Base-by-base conservation (phyloP, 345 rosid genomes). In the Salix caprea region DNA sequence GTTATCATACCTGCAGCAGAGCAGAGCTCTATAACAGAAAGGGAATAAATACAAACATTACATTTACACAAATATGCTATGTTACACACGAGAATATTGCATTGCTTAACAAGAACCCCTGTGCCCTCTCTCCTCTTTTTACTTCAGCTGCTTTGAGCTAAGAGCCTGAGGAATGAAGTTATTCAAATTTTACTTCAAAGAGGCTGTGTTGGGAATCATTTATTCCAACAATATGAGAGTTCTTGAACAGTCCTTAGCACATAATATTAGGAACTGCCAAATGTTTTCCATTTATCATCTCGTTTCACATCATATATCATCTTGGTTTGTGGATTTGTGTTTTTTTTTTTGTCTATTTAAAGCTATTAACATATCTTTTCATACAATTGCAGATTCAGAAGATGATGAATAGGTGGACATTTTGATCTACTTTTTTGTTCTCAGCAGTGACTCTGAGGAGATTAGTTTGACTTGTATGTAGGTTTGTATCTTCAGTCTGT, bases 331-430 rank as follows among this genome's bases (percentile, higher is more conserved):
- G 30, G 46, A n/a, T 23, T 19, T 14, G 14, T 10, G n/a, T 0
- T 23, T 52, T 52, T 72, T 72, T 40, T 40, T 34, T 34, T 32
- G 5, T 34, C 37, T 21, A 69, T 36, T 28, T 18, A 40, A 60
- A 26, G 46, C 67, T 26, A 64, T 80, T 77, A 14, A 54, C 23
- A 68, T 30, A 30, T 65, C 28, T 70, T 42, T 70, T 52, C 62
- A 60, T 74, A 1, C 8, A 68, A 76, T 76, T 86, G 84, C 97
- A 93, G 97, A 95, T 84, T 95, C 99, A 16, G 99, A 94, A 77
- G 98, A 95, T 65, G 99, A 93, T 50, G 97, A 93, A 68, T 91
- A 94, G 92, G 73, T 68, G 78, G 77, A 40, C 48, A 67, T 56
- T 78, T 73, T 64, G 67, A 65, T 28, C 37, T 11, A 19, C 37